Evolutionary conservation across 768 basidiomycete genomes (phyloP), one percentile per base, ranked within the genome.

Genomic region (Mycena alexandri): DNA sequence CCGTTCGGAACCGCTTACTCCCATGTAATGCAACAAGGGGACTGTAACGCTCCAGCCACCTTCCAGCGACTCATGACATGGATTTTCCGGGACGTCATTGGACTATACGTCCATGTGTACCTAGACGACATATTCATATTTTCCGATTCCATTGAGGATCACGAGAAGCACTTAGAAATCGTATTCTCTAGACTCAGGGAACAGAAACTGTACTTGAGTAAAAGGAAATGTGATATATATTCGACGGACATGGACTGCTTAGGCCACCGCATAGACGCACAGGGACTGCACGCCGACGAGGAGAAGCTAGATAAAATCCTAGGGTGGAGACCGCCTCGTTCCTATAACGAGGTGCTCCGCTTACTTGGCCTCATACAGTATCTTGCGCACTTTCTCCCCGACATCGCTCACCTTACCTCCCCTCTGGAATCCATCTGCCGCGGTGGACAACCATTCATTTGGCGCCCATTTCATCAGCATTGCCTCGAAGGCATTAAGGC

Each of bases 111-210:
- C 8, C 79, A 85, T 44, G 76, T 81, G 1, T 86, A 85, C 61
- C 70, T 86, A 0, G 83, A 86, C 63, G 81, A 86, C 65, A 78
- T 85, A 4, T 80, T 85, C 47, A 72, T 84, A 0, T 85, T 68
- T 64, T 80, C 78, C 0, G 63, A 79, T 16, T 70, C 77, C 0
- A 65, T 82, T 2, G 78, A 79, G 22, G 83, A 83, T 0, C 83
- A 85, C 52, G 72, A 78, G 38, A 14, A 69, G 13, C 76, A 83
- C 65, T 67, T 85, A 0, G 36, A 60, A 1, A 33, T 75, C 0
- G 75, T 84, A 1, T 77, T 85, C 41, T 66, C 72, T 0, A 66
- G 59, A 0, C 70, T 85, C 0, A 41, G 75, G 0, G 51, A 75
- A 17, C 51, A 72, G 2, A n/a, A 75, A 0, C 69, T 85, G 2